Conservation (phyloP, 441 rosid species). For the Erodium texanum region DNA sequence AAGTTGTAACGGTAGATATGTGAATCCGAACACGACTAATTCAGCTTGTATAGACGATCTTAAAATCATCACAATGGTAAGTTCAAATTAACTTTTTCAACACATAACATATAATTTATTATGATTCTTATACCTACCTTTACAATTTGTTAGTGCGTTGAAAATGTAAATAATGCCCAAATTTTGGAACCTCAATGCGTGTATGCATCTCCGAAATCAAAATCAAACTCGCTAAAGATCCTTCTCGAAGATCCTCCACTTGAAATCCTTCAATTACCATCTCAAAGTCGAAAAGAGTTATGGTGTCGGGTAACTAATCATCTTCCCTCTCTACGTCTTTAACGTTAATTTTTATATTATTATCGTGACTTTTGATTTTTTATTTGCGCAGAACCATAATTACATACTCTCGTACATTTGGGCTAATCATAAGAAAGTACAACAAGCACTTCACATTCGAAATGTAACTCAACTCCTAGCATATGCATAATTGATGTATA, state of each 20-base stretch:
- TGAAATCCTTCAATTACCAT: background rate
- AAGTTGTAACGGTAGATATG: slow-evolving; percentile 39
- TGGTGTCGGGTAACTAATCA: background rate
- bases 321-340: background rate
- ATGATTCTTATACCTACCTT: too few species aligned
- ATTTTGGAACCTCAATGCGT: background rate
- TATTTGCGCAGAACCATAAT: slow-evolving; percentile 26
- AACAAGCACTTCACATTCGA: slow-evolving; percentile 36
- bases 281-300: background rate
- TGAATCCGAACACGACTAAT: slow-evolving; percentile 28
- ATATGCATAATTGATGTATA: background rate
- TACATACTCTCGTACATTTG: slow-evolving; percentile 39
- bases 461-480: slow-evolving; percentile 26
- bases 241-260: background rate
- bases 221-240: background rate
- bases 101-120: background rate
- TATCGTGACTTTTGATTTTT: background rate
- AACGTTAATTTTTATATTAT: background rate
- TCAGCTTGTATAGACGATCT: slow-evolving; percentile 30
- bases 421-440: slow-evolving; percentile 49
- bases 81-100: background rate
- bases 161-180: background rate
- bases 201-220: background rate
- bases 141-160: background rate
- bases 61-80: slow-evolving; percentile 24